Conservation (phyloP, 2,329 filamentous ascomycete genomes). For the Calonectria pteridis region DNA sequence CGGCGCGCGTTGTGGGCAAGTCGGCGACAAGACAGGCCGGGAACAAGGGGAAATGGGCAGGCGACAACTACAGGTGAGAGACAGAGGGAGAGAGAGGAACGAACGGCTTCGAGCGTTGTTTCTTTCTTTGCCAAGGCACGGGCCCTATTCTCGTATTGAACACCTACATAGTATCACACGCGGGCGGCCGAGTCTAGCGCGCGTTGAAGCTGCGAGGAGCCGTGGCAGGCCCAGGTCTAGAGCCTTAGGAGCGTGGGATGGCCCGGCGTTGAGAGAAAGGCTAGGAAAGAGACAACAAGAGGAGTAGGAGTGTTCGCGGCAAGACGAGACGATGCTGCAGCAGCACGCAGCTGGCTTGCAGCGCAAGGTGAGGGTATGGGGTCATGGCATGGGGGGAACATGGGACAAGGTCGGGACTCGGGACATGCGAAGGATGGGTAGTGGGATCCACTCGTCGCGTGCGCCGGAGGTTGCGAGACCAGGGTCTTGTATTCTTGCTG, state of each 20-base stretch:
- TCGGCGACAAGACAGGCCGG: not conserved
- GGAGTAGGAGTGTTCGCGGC: conserved; percentile 1
- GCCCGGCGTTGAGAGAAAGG: not conserved
- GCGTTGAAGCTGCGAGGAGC: not conserved
- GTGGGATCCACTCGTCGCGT: conserved; percentile 41
- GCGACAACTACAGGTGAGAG: not conserved
- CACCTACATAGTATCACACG: not conserved
- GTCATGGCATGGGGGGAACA: conserved; percentile 25
- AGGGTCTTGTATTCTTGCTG: conserved; percentile 27
- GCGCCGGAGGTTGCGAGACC: conserved; percentile 35
- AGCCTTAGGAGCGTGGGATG: conserved; percentile 1
- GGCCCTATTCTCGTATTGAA: not conserved
- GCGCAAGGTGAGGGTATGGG: conserved; percentile 17
- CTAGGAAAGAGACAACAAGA: conserved; percentile 6
- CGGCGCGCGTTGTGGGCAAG: not conserved
- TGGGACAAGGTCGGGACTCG: conserved; percentile 32
- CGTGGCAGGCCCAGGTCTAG: not conserved
- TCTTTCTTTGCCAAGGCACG: not conserved
- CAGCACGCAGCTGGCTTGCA: conserved; percentile 7
- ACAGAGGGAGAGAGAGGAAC: not conserved
- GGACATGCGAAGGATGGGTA: conserved; percentile 18
- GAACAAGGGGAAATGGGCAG: not conserved
- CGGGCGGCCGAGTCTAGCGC: not conserved
- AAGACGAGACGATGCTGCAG: conserved; percentile 10
- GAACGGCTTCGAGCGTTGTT: not conserved